Evolutionary conservation across 176 grass and related monocot genomes (phyloP).

Genomic region (Zea luxurians): DNA sequence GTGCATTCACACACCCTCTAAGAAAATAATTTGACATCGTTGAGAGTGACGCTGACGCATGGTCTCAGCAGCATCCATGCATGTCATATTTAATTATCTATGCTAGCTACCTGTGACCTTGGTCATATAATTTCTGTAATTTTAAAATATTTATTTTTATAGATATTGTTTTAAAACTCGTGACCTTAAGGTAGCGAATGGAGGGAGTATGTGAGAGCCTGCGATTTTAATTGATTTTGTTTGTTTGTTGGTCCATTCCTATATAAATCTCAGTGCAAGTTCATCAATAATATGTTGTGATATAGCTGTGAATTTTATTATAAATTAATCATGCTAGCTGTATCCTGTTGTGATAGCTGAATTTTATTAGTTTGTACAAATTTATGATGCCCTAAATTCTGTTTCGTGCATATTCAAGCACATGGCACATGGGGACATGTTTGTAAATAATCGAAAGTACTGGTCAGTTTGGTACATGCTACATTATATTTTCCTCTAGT

Average conservation of each 20-base stretch:
- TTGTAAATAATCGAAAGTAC: background rate
- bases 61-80: background rate
- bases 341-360: background rate
- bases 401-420: background rate
- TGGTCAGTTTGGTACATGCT: background rate
- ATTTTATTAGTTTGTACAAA: background rate
- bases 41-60: background rate
- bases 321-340: background rate
- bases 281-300: background rate
- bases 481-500: background rate
- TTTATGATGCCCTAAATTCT: background rate
- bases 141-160: too few relatives aligned
- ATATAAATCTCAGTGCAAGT: background rate
- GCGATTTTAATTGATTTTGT: constrained; percentile 7
- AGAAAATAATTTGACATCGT: constrained; percentile 10
- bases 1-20: too few relatives aligned
- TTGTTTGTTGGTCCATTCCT: background rate
- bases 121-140: too few relatives aligned
- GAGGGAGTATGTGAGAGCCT: background rate
- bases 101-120: constrained; percentile 5
- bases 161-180: too few relatives aligned
- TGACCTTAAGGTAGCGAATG: too few relatives aligned
- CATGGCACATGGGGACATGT: background rate
- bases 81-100: background rate
- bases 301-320: background rate